Evolutionary conservation across 2,329 filamentous ascomycete species (phyloP).

Genomic region (Microsporum audouinii): DNA sequence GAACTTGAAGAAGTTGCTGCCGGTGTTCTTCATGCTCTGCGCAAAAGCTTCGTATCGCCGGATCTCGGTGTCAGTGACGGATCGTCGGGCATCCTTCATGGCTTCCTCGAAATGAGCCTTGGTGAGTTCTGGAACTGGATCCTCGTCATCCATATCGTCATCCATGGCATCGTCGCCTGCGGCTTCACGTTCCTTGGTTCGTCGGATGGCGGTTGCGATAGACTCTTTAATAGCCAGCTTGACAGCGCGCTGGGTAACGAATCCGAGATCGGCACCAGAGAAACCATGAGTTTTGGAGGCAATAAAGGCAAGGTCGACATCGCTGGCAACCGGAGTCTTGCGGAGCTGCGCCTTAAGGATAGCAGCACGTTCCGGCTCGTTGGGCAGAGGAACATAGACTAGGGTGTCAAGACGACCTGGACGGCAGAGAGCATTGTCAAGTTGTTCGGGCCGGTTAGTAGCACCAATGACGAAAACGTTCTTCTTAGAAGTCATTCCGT

Average conservation of each 20-base stretch:
- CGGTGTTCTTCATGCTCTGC: conserved; percentile 97
- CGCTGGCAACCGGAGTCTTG: conserved; percentile 83
- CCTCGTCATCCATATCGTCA: conserved; percentile 75
- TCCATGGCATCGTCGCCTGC: conserved; percentile 62
- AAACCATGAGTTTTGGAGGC: conserved; percentile 96
- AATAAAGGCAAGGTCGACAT: conserved; percentile 84
- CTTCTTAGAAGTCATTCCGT: conserved; percentile 99
- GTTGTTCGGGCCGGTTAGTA: conserved; percentile 96
- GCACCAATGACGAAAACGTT: conserved; percentile 99
- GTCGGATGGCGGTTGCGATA: conserved; percentile 79
- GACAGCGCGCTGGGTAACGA: conserved; percentile 96
- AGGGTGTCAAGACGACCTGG: conserved; percentile 97
- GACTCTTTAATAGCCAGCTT: conserved; percentile 99
- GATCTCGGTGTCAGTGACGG: conserved; percentile 93
- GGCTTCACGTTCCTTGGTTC: conserved; percentile 77
- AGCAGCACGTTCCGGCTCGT: conserved; percentile 75
- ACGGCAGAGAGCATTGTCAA: conserved; percentile 95
- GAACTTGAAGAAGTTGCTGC: conserved; percentile 93
- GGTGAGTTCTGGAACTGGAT: conserved; percentile 90
- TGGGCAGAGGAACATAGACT: conserved; percentile 93
- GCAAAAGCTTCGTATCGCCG: conserved; percentile 96
- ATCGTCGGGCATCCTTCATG: conserved; percentile 87
- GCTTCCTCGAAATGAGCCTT: conserved; percentile 97
- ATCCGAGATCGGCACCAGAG: conserved; percentile 98
- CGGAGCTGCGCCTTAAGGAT: conserved; percentile 94